Base-by-base conservation (phyloP, 495 filamentous ascomycete genomes). In the Alectoria sarmentosa region DNA sequence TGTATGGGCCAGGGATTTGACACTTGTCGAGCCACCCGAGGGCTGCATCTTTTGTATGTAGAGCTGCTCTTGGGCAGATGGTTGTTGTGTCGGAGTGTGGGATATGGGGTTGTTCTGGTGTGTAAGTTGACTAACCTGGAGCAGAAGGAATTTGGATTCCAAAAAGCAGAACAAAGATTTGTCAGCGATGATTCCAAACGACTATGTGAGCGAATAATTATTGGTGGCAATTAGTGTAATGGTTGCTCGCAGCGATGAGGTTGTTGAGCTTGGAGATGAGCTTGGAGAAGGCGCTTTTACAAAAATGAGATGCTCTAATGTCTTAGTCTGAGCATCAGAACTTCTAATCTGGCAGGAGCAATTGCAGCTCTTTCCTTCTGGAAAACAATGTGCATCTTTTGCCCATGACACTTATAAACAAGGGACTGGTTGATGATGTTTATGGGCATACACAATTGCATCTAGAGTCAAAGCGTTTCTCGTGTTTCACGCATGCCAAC, bases 171-270 rank as follows among this genome's bases (percentile, higher is more conserved):
- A 41, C 23, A 58, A 32, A 41, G 23, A 15, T 32, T 44, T 57
- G 30, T 36, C 17, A 32, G n/a, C 49, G 30, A 9, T 39, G 9
- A 42, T n/a, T n/a, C 28, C 39, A 4, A 30, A 42, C 44, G 21
- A 26, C 46, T 15, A 54, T 57, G 39, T 64, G 41, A 58, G 62
- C 44, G 32, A 64, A 42, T 58, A 39, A 19, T 57, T 46, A n/a
- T 34, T 55, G 52, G 52, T 34, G 52, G 30, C 52, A 55, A 34
- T 55, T 4, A 55, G 52, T 30, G 52, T 55, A 30, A 55, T 9
- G 30, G 52, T 55, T 55, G 52, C 52, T n/a, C 30, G 30, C 52
- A 30, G 30, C 52, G 52, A 55, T 55, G 52, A 34, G 52, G 30
- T 21, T 55, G 52, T 55, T 55, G 30, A 32, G n/a, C n/a, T n/a